Evolutionary conservation across 352 stramenopile species (phyloP).

Genomic region (Phytophthora parvispora): DNA sequence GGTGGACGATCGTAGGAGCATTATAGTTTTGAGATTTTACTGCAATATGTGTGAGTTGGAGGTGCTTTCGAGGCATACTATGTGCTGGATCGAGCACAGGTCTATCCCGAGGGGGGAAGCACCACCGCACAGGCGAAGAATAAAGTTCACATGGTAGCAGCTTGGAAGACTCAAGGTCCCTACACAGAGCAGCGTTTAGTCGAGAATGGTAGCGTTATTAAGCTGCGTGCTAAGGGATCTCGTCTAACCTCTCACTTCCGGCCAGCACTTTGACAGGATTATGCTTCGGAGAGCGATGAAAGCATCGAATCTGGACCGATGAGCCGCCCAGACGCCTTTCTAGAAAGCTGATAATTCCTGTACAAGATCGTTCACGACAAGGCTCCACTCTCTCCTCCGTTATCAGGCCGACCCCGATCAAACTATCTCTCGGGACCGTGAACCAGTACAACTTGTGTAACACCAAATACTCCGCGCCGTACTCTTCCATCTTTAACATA

Average conservation of each 20-base stretch:
- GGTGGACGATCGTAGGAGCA: background rate
- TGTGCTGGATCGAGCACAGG: too few species aligned
- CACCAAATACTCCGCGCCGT: slow-evolving; percentile 10
- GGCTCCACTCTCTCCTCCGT: slow-evolving; percentile 1
- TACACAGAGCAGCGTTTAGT: background rate
- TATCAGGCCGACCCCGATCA: slow-evolving; percentile 7
- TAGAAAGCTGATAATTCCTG: slow-evolving; percentile 8
- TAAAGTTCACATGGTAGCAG: too few species aligned
- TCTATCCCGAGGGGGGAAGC: too few species aligned
- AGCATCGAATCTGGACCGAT: background rate
- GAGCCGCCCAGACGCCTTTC: slow-evolving; percentile 1
- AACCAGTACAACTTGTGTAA: slow-evolving; percentile 17
- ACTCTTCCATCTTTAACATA: slow-evolving; percentile 13
- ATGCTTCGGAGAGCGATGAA: background rate
- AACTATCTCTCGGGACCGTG: slow-evolving; percentile 9
- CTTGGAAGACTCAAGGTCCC: background rate
- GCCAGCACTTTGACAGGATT: slow-evolving; percentile 2
- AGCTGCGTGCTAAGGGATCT: background rate
- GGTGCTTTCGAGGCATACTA: too few species aligned
- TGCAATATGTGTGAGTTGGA: too few species aligned
- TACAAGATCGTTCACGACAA: slow-evolving; percentile 7
- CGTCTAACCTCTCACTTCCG: background rate
- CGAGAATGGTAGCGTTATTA: background rate
- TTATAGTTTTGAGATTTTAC: background rate
- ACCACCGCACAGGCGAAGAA: too few species aligned